Conservation (phyloP, 257 asterid genomes). For the Schizonepeta tenuifolia region DNA sequence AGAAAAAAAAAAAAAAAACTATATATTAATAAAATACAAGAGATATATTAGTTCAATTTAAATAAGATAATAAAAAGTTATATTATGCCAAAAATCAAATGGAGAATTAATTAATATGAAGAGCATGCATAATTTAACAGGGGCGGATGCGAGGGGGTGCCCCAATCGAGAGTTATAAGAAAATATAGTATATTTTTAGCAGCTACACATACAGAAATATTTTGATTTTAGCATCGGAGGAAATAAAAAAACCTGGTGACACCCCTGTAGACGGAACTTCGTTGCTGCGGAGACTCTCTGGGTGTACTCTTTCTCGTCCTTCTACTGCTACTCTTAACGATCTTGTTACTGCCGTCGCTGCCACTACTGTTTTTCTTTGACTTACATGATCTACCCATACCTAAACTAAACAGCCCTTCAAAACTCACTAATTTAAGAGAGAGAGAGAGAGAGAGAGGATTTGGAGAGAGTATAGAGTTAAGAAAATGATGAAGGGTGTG, state of each 20-base stretch:
- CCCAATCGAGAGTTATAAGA: too few species aligned
- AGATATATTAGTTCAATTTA: too few species aligned
- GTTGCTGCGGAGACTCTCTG: conserved; percentile 65
- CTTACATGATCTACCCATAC: conserved; percentile 3
- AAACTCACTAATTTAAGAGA: neutral
- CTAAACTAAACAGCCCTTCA: neutral
- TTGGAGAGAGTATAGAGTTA: neutral
- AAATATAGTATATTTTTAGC: too few species aligned
- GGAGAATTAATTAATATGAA: too few species aligned
- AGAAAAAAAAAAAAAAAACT: neutral
- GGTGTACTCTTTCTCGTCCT: conserved; percentile 63
- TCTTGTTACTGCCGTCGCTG: neutral
- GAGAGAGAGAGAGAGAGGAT: neutral
- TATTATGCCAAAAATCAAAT: too few species aligned
- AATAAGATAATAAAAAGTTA: too few species aligned
- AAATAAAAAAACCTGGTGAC: conserved; percentile 64
- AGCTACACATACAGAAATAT: too few species aligned
- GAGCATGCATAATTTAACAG: too few species aligned
- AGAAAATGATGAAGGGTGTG: neutral
- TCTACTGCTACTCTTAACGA: conserved; percentile 18
- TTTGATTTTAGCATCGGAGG: too few species aligned
- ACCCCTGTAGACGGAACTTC: conserved; percentile 78
- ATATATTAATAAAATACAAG: neutral
- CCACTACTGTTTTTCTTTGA: neutral
- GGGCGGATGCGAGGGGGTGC: too few species aligned